Percentiles rank a stretch among this genome's conserved stretches.
Conservation (phyloP, 306 rosid genomes). For the Pterocarpus macrocarpus region DNA sequence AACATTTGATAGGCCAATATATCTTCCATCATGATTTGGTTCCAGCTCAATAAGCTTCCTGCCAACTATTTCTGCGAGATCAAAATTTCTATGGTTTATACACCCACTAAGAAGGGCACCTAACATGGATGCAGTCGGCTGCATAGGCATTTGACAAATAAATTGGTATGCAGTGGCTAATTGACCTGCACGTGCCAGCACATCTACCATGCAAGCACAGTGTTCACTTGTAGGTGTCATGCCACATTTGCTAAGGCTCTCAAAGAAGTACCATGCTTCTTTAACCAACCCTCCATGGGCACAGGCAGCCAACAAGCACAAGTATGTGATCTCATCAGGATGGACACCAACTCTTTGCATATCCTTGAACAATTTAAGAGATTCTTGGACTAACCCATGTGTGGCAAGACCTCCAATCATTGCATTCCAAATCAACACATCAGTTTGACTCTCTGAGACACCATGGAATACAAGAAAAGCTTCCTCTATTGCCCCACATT, state of each 20-base stretch:
- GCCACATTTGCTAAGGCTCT: slow-evolving; percentile 59
- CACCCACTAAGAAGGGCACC: slow-evolving; percentile 81
- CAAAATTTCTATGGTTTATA: slow-evolving; percentile 70
- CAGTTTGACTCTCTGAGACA: slow-evolving; percentile 55
- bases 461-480: slow-evolving; percentile 64
- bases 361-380: slow-evolving; percentile 61
- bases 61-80: slow-evolving; percentile 73
- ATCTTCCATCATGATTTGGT: slow-evolving; percentile 84
- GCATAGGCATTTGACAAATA: slow-evolving; percentile 66
- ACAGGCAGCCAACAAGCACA: slow-evolving; percentile 80
- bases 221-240: slow-evolving; percentile 69
- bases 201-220: slow-evolving; percentile 87
- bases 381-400: slow-evolving; percentile 70
- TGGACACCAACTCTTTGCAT: slow-evolving; percentile 65
- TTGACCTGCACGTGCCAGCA: slow-evolving; percentile 74
- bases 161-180: slow-evolving; percentile 67
- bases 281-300: slow-evolving; percentile 82
- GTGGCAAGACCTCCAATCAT: slow-evolving; percentile 84
- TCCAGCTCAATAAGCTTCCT: slow-evolving; percentile 79
- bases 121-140: slow-evolving; percentile 78
- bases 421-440: slow-evolving; percentile 85
- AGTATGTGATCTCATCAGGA: slow-evolving; percentile 81
- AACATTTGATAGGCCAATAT: slow-evolving; percentile 75
- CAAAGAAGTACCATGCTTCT: slow-evolving; percentile 81
- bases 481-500: slow-evolving; percentile 82